These are phyloP conservation scores for Myxozyma sirexii DNA, from an alignment of 805 yeast species.

Conservation along the genomic window DNA sequence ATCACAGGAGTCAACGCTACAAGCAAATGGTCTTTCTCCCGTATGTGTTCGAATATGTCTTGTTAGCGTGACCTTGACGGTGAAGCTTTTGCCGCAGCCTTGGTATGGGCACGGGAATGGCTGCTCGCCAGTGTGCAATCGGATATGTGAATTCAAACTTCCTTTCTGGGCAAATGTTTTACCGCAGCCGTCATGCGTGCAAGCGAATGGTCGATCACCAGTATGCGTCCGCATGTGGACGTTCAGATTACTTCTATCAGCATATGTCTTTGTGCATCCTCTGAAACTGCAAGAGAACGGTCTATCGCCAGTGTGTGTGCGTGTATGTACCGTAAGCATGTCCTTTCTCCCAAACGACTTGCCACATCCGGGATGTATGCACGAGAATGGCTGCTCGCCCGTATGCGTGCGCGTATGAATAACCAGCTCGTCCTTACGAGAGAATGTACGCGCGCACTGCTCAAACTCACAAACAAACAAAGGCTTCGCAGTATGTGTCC, in stretches of 20 bases:
- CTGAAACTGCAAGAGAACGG: conserved; percentile 61
- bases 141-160: conserved; percentile 77
- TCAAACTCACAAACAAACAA: conserved; percentile 59
- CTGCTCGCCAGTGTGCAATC: conserved; percentile 89
- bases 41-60: conserved; percentile 86
- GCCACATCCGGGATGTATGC: conserved; percentile 60
- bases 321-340: conserved; percentile 75
- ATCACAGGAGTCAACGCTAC: conserved; percentile 34
- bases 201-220: conserved; percentile 33
- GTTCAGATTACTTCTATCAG: conserved; percentile 84
- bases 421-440: conserved; percentile 59
- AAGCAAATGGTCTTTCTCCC: conserved; percentile 33
- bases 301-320: conserved; percentile 89
- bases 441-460: conserved; percentile 52
- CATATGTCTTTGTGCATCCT: conserved; percentile 57
- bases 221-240: conserved; percentile 86
- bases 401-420: conserved; percentile 86
- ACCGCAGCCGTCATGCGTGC: conserved; percentile 30
- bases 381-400: conserved; percentile 84
- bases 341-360: conserved; percentile 82
- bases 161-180: conserved; percentile 45
- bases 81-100: conserved; percentile 77
- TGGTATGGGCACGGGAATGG: conserved; percentile 78
- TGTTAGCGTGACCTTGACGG: conserved; percentile 84
- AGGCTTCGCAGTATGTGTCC: conserved; percentile 55